These are phyloP conservation scores for Rhexocercosporidium sp. DNA, from an alignment of 2,329 filamentous ascomycete species.

Conservation along the genomic window DNA sequence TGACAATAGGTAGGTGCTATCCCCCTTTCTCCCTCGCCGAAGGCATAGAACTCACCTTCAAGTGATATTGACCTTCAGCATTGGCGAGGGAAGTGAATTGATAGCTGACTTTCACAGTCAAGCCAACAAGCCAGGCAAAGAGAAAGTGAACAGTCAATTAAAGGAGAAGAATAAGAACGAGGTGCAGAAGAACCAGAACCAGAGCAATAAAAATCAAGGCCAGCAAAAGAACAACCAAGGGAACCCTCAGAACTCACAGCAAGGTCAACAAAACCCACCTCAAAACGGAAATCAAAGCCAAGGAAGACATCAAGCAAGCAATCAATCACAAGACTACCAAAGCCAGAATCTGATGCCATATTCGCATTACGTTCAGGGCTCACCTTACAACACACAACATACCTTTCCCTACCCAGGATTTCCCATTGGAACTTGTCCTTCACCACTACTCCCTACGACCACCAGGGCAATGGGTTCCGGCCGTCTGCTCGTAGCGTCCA, in stretches of 20 bases:
- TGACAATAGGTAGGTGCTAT: slow-evolving; percentile 6
- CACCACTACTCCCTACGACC: not conserved
- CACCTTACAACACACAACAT: not conserved
- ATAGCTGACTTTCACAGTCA: not conserved
- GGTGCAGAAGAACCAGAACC: slow-evolving; percentile 1
- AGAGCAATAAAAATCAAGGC: not conserved
- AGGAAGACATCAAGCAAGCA: not conserved
- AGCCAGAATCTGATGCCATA: not conserved
- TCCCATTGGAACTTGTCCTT: not conserved
- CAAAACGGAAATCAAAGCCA: too few relatives aligned
- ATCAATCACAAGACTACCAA: not conserved
- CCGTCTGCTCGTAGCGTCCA: slow-evolving; percentile 3
- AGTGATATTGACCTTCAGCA: not conserved
- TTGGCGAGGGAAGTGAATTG: not conserved
- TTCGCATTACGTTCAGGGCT: not conserved
- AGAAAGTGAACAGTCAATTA: not conserved
- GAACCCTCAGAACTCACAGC: not conserved
- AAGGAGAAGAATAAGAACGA: not conserved
- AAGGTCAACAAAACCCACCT: not conserved
- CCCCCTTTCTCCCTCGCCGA: not conserved
- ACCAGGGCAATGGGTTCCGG: not conserved
- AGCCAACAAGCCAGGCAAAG: slow-evolving; percentile 1
- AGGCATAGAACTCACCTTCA: not conserved
- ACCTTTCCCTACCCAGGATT: not conserved
- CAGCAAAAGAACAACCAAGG: not conserved